A percentile compares a stretch with the other conserved stretches of the same genome.
Conservation (phyloP, 805 yeast genomes). For the Metschnikowia amazonensis region DNA sequence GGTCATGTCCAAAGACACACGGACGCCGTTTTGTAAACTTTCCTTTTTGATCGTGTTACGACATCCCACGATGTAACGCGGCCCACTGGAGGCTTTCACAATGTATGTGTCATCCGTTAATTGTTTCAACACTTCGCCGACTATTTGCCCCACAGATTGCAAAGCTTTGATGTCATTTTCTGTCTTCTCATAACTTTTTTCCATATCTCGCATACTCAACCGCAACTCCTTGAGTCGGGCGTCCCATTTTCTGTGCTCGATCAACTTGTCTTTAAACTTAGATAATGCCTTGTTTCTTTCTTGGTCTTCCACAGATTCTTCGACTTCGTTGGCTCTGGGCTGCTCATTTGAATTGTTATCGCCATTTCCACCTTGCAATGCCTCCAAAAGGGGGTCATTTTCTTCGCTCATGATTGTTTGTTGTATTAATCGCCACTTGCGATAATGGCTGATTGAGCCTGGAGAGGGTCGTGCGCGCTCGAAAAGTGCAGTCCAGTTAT, state of each 20-base stretch:
- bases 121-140: conserved; percentile 95
- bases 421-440: conserved; percentile 11
- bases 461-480: conserved; percentile 6
- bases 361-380: conserved; percentile 43
- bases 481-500: not conserved
- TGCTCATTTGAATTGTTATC: conserved; percentile 17
- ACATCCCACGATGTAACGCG: conserved; percentile 96
- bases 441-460: conserved; percentile 5
- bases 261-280: conserved; percentile 76
- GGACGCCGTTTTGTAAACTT: conserved; percentile 82
- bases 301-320: conserved; percentile 43
- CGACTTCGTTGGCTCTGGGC: conserved; percentile 21
- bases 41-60: conserved; percentile 87
- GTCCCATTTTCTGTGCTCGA: conserved; percentile 94
- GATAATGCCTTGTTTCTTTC: conserved; percentile 76
- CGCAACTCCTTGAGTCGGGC: conserved; percentile 83
- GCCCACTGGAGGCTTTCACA: conserved; percentile 95
- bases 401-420: conserved; percentile 50
- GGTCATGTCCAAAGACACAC: conserved; percentile 97
- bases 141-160: conserved; percentile 94
- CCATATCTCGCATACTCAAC: conserved; percentile 76
- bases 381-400: conserved; percentile 73
- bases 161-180: conserved; percentile 96
- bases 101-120: conserved; percentile 91
- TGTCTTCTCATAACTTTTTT: conserved; percentile 82